Base-by-base conservation (phyloP, 345 rosid genomes). In the Cardamine chenopodiifolia region DNA sequence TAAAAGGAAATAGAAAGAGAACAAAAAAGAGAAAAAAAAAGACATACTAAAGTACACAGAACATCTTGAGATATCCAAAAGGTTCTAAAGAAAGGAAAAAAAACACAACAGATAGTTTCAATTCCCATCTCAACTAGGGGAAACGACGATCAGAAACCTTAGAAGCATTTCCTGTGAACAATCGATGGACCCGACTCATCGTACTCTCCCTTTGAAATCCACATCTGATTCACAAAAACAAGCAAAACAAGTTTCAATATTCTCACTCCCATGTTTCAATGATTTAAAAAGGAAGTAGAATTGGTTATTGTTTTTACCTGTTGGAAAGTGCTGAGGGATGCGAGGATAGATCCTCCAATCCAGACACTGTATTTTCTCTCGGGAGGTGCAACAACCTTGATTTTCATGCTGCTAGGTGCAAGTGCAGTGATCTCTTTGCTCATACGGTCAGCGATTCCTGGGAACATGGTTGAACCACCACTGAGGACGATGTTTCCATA, bases 131-230 rank as follows among this genome's bases (percentile, higher is more conserved):
- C 80, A 62, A 76, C 75, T 42, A 62, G 66, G 75, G 75, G 68
- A 60, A 50, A 29, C 17, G 8, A 4, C 25, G 13, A 39, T 12
- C 17, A 15, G 62, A 60, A 20, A 50, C 8, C 79, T 74, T 67
- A 85, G 81, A 85, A 85, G 80, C 86, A 85, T 58, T 85, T 85
- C 83, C 88, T 82, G 82, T 85, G 88, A 53, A 85, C 88, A 31
- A 83, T 85, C 1, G 86, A 83, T 58, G 88, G 88, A 75, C 86
- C 88, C 35, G 88, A 85, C 58, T 85, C 88, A 20, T 85, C 88
- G 55, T 85, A 85, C 70, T 85, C 88, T 28, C 83, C 80, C 79
- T 85, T 85, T 15, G 86, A 83, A 31, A 83, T 85, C 88, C 88
- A 85, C 88, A 85, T 85, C 88, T 85, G 81, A 62, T 48, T 39